Base-by-base conservation (phyloP, 805 yeast species). In the Candida endomychidarum region DNA sequence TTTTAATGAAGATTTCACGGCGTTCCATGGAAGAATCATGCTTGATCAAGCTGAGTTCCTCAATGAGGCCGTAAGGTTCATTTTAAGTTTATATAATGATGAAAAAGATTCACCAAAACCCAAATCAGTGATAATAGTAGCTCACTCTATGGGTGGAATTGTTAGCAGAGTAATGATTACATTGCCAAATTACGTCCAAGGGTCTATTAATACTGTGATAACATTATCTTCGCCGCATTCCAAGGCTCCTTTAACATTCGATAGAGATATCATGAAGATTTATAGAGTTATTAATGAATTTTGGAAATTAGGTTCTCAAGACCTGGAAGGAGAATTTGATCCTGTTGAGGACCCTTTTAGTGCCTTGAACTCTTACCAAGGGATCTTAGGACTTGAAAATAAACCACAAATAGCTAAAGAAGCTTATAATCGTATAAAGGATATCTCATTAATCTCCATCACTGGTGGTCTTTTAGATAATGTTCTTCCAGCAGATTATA, bases 91-190 rank as follows among this genome's bases (percentile, higher is more conserved):
- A 4, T 91, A 91, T 52, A 48, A 60, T n/a, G 47, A 65, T 7
- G 55, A 58, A 1, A 53, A 58, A 6, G 65, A 66, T 22, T 93
- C 93, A 0, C 35, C 35, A 6, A 19, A 9, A 11, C 37, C 37
- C 4, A 57, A 60, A 19, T 84, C 96, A 0, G 95, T 91, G 1
- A 77, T 91, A 0, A 57, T 91, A 0, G 49, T 91, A 0, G 96
- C 88, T 2, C 99, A 91, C 64, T 91, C 98, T 0, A 91, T 91
- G 99, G 99, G 99, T 29, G 99, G 99, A 2, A 77, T 91, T 12
- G 98, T 93, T 1, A 85, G 96, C 3, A 72, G 98, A 43, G 81
- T 87, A 0, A 78, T 90, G 78, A 72, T 87, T 5, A 80, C 95
- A 0, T 62, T 91, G 38, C 84, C 88, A 1, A 90, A 88, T 54